Conservation (phyloP, 78 protist species). For the Dictyostelium intermedium region DNA sequence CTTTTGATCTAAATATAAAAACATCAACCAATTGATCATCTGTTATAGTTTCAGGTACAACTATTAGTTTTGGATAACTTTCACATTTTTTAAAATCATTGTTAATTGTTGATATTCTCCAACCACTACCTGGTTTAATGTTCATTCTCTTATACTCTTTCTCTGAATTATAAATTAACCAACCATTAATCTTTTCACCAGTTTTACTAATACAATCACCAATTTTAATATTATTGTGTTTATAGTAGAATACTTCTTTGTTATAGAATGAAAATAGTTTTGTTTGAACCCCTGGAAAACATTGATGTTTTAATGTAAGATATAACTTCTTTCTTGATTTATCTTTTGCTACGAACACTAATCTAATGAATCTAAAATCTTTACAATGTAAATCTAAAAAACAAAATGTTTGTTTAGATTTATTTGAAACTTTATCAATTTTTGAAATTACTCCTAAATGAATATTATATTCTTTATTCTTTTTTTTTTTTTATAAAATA, state of each 20-base stretch:
- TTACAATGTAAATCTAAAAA: conserved; percentile 23
- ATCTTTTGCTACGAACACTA: background rate
- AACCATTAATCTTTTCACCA: background rate
- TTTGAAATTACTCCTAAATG: conserved; percentile 1
- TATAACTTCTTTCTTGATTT: conserved; percentile 25
- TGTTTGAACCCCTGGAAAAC: conserved; percentile 9
- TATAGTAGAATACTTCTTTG: background rate
- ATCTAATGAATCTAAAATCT: conserved; percentile 24
- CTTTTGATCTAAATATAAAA: conserved; percentile 38
- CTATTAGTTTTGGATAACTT: conserved; percentile 34
- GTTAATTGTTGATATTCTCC: conserved; percentile 48
- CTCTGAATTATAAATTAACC: conserved; percentile 7
- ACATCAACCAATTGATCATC: conserved; percentile 38
- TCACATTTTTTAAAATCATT: conserved; percentile 18
- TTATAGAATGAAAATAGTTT: conserved; percentile 34
- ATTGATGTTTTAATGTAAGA: conserved; percentile 9
- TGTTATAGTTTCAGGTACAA: conserved; percentile 25
- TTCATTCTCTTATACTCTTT: conserved; percentile 5
- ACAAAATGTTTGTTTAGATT: conserved; percentile 23
- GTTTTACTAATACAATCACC: background rate
- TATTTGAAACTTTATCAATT: conserved; percentile 9
- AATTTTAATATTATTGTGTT: background rate
- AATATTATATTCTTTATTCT: conserved; percentile 32
- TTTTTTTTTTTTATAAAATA: background rate
- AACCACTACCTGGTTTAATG: conserved; percentile 11